Conservation (phyloP, 352 stramenopile genomes). For the Globisporangium rhizosaccharum region DNA sequence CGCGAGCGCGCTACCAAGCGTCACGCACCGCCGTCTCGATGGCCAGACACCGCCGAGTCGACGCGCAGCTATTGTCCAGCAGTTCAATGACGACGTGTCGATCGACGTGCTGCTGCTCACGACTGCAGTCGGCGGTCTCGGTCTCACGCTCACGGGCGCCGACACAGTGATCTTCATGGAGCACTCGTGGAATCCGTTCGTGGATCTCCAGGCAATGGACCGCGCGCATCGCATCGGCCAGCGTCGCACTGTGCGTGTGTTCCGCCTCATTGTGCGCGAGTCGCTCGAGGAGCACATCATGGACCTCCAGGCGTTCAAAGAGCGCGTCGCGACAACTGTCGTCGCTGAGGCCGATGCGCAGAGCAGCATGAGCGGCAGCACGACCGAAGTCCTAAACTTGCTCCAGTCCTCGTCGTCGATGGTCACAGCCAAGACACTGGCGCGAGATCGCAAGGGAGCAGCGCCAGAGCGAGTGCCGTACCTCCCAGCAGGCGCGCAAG, state of each 20-base stretch:
- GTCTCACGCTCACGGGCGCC: slow-evolving; percentile 95
- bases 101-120: slow-evolving; percentile 96
- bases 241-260: slow-evolving; percentile 62
- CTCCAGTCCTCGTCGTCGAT: slow-evolving; percentile 40
- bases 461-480: slow-evolving; percentile 3
- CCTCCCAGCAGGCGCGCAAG: slow-evolving; percentile 22
- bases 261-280: slow-evolving; percentile 68
- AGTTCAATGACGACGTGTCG: slow-evolving; percentile 90
- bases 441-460: slow-evolving; percentile 1
- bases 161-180: slow-evolving; percentile 98
- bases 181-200: slow-evolving; percentile 97
- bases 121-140: slow-evolving; percentile 92
- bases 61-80: slow-evolving; percentile 77
- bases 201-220: slow-evolving; percentile 93
- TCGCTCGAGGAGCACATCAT: slow-evolving; percentile 79
- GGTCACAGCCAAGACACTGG: neutral
- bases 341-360: slow-evolving; percentile 44
- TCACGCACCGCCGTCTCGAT: slow-evolving; percentile 90
- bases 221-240: slow-evolving; percentile 78
- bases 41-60: slow-evolving; percentile 73
- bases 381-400: slow-evolving; percentile 53
- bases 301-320: slow-evolving; percentile 76
- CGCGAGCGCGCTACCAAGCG: slow-evolving; percentile 43
- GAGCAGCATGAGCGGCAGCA: slow-evolving; percentile 61
- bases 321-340: slow-evolving; percentile 60